These are phyloP conservation scores for Salix koriyanagi DNA, from an alignment of 345 rosid genomes.

Conservation along the genomic window DNA sequence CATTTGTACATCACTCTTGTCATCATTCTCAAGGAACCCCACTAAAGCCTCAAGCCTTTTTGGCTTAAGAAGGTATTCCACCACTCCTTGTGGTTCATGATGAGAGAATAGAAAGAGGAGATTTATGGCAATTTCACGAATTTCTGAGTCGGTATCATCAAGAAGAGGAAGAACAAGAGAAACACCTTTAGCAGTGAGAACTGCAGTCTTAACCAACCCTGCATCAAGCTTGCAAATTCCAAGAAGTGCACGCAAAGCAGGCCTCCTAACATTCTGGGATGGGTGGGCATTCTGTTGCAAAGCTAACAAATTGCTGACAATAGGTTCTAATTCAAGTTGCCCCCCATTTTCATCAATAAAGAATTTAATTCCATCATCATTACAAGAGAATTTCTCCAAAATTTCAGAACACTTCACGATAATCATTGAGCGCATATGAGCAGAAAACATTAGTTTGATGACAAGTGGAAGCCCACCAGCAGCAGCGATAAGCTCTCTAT, in stretches of 20 bases:
- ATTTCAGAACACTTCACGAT: conserved; percentile 45
- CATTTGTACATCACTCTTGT: conserved; percentile 48
- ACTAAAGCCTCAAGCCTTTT: conserved; percentile 54
- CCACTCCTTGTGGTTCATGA: conserved; percentile 50
- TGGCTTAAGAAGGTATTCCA: conserved; percentile 57
- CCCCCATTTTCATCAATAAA: conserved; percentile 46
- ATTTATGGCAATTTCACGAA: conserved; percentile 51
- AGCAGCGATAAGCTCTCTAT: conserved; percentile 48
- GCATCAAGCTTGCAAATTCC: conserved; percentile 49
- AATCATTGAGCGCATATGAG: conserved; percentile 32
- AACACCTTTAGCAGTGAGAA: conserved; percentile 46
- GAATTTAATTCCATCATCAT: conserved; percentile 46
- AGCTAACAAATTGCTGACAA: conserved; percentile 42
- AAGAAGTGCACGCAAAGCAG: conserved; percentile 45
- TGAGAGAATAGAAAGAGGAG: conserved; percentile 61
- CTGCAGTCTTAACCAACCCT: conserved; percentile 53
- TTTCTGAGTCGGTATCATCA: conserved; percentile 47
- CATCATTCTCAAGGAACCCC: conserved; percentile 57
- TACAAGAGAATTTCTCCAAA: conserved; percentile 42
- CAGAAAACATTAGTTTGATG: conserved; percentile 34
- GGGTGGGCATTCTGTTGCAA: conserved; percentile 34
- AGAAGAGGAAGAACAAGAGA: conserved; percentile 51
- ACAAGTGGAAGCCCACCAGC: conserved; percentile 51
- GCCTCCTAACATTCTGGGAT: conserved; percentile 36
- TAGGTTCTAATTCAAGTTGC: conserved; percentile 42